phyloP scores from a whole-genome alignment of 805 yeast species.

The Groenewaldozyma salmanticensis region DNA sequence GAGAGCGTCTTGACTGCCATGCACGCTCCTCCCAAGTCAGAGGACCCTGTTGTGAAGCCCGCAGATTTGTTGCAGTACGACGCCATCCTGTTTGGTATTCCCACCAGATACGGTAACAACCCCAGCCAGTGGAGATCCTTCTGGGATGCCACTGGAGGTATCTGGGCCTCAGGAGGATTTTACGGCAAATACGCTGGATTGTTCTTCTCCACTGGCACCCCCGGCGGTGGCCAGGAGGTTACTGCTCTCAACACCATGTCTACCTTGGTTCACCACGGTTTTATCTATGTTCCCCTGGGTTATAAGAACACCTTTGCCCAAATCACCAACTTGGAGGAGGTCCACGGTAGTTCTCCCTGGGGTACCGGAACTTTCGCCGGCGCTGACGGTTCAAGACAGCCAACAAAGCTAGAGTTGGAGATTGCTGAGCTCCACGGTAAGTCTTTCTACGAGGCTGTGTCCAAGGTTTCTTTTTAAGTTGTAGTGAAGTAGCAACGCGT shows the following conservation, averaged over 20 bases:
- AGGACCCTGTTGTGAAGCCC: conserved; percentile 42
- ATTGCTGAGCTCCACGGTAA: conserved; percentile 63
- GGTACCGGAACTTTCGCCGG: conserved; percentile 80
- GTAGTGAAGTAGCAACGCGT: not conserved
- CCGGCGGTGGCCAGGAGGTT: conserved; percentile 73
- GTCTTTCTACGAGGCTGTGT: conserved; percentile 42
- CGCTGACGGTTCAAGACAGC: conserved; percentile 65
- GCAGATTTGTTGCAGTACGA: conserved; percentile 51
- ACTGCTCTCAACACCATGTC: conserved; percentile 52
- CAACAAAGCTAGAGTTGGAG: conserved; percentile 52
- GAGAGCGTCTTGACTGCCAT: conserved; percentile 45
- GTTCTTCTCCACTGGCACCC: conserved; percentile 61
- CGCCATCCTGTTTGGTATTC: conserved; percentile 67
- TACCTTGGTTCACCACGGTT: conserved; percentile 65
- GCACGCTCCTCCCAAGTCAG: conserved; percentile 43
- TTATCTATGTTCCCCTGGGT: conserved; percentile 70
- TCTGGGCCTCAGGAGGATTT: conserved; percentile 64
- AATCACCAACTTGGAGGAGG: conserved; percentile 49
- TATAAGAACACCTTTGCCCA: conserved; percentile 48
- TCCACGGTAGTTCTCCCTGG: conserved; percentile 82
- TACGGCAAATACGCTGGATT: conserved; percentile 70
- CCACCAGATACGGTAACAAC: conserved; percentile 67
- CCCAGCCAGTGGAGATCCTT: conserved; percentile 71
- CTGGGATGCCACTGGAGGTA: conserved; percentile 68
- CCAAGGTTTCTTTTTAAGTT: conserved; percentile 11